Base-by-base conservation (phyloP, 805 yeast species). In the Hanseniaspora pseudoguilliermondii region DNA sequence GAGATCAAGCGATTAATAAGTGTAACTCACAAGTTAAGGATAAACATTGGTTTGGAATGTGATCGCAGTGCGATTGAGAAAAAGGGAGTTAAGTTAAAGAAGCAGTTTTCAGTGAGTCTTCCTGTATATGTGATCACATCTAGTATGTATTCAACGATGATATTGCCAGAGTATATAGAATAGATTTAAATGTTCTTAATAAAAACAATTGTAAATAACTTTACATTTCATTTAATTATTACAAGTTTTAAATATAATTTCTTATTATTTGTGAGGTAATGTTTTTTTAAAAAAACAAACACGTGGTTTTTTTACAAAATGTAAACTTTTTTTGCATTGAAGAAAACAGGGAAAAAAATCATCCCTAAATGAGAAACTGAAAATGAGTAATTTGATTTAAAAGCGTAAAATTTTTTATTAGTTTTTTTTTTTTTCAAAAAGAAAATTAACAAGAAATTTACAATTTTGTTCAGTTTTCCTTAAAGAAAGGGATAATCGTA, bases 101-200 rank as follows among this genome's bases (percentile, higher is more conserved):
- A 53, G 47, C 56, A 53, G 13, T 53, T 53, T 29, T 44, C 56
- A n/a, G 29, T 53, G 41, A 15, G 27, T 16, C n/a, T 53, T 11
- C 56, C 56, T 0, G 47, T 53, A 15, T 53, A 38, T 21, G 16
- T 53, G 27, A 46, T 53, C 7, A 53, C 56, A 4, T 46, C 56
- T 3, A 38, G 25, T 16, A 39, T 48, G 18, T 11, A 27, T 7
- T 46, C 56, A 32, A 53, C 56, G 13, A 53, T 53, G 50, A 46
- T 42, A 3, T 32, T 53, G 18, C 56, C 56, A 8, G 23, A n/a
- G 8, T 53, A 53, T 36, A 25, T 38, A 35, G 35, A 29, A n/a
- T 53, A 50, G 13, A 23, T 0, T 15, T 35, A 21, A 32, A 32
- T 2, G 4, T 32, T 2, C 11, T 10, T 11, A 10, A 32, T 13